Evolutionary conservation across 441 rosid species (phyloP).

Genomic region (Daphne laureola): DNA sequence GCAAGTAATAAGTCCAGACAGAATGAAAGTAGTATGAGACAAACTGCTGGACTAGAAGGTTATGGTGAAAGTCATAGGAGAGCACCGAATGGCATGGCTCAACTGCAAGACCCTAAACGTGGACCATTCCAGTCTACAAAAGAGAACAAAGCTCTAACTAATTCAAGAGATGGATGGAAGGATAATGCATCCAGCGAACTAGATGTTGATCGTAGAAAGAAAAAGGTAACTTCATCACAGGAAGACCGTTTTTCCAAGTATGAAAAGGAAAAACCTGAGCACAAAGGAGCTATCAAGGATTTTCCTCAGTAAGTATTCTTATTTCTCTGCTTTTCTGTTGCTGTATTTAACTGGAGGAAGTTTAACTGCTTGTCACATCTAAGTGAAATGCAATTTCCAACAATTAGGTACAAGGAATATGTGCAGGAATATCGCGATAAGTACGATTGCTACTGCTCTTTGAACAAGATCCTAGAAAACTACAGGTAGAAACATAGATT

Average conservation of each 20-base stretch:
- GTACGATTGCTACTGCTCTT: conserved; percentile 62
- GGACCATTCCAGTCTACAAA: conserved; percentile 36
- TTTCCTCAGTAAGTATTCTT: conserved; percentile 61
- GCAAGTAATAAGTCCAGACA: conserved; percentile 43
- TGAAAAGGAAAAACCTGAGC: conserved; percentile 75
- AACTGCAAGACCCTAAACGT: conserved; percentile 43
- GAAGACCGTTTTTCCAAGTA: conserved; percentile 66
- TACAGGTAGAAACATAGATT: conserved; percentile 51
- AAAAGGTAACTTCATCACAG: conserved; percentile 47
- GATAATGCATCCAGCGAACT: conserved; percentile 31
- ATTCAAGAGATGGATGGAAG: conserved; percentile 38
- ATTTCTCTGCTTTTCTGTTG: conserved; percentile 7
- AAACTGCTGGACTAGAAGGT: conserved; percentile 49
- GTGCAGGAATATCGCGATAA: conserved; percentile 75
- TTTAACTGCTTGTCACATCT: conserved; percentile 12
- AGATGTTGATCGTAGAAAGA: conserved; percentile 39
- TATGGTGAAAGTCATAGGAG: conserved; percentile 68
- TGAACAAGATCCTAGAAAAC: conserved; percentile 67
- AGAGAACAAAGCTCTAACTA: conserved; percentile 46
- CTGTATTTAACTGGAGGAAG: not conserved
- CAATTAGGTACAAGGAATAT: conserved; percentile 73
- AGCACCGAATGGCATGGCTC: conserved; percentile 28
- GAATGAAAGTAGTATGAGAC: conserved; percentile 35
- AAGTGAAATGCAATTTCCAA: conserved; percentile 7
- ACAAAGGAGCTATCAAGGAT: conserved; percentile 73